phyloP scores from a whole-genome alignment of 768 basidiomycete genomes.

The Nidularia pulvinata region DNA sequence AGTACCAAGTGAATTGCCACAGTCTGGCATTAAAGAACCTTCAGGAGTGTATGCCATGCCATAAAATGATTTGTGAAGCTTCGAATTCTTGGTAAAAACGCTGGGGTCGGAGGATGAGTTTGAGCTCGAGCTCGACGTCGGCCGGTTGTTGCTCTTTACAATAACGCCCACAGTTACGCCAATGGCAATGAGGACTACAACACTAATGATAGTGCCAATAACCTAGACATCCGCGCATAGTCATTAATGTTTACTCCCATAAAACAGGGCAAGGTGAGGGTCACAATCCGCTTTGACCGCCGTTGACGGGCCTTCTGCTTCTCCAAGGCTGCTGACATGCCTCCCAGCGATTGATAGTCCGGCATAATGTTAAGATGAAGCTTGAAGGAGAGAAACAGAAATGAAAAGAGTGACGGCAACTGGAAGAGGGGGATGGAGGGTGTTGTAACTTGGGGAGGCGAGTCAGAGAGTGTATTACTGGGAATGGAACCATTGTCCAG shows the following conservation, averaged over 20 bases:
- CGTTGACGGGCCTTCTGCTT: conserved; percentile 22
- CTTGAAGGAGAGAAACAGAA: conserved; percentile 4
- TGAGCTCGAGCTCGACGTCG: conserved; percentile 5
- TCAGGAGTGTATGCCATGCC: conserved; percentile 87
- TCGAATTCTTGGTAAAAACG: conserved; percentile 65
- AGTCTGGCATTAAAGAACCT: conserved; percentile 65
- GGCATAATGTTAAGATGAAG: conserved; percentile 8
- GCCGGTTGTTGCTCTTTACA: conserved; percentile 49
- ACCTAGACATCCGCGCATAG: conserved; percentile 32
- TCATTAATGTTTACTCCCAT: background rate
- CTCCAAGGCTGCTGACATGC: conserved; percentile 23
- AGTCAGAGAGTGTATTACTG: background rate
- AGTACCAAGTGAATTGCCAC: conserved; percentile 51
- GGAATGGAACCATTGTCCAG: too few species aligned
- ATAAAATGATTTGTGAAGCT: conserved; percentile 74
- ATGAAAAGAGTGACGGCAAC: conserved; percentile 7
- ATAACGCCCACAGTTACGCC: conserved; percentile 67
- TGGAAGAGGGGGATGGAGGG: background rate
- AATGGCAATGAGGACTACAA: conserved; percentile 52
- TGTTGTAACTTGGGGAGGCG: background rate
- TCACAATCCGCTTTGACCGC: conserved; percentile 59
- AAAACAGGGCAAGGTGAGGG: conserved; percentile 18
- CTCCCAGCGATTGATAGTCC: conserved; percentile 11
- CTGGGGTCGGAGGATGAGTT: conserved; percentile 51
- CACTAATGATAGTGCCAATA: conserved; percentile 41